phyloP scores from a whole-genome alignment of 1,139 yeast genomes.

The Yamadazyma trypodendri region DNA sequence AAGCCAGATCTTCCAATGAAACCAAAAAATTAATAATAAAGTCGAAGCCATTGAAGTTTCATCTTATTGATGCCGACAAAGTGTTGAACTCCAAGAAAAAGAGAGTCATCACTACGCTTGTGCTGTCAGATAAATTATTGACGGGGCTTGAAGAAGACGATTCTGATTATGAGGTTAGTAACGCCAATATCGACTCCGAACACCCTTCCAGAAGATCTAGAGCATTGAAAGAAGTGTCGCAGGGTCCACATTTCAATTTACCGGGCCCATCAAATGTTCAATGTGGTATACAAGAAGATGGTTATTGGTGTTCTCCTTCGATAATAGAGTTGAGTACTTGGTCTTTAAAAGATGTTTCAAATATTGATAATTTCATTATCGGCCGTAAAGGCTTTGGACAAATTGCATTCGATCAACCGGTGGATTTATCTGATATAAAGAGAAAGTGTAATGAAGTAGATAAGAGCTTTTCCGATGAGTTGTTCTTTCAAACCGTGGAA shows the following conservation, averaged over 20 bases:
- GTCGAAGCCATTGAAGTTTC: slow-evolving; percentile 43
- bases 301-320: slow-evolving; percentile 82
- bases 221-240: not conserved
- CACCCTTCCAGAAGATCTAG: not conserved
- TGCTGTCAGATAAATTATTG: slow-evolving; percentile 13
- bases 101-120: slow-evolving; percentile 24
- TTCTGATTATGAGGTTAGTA: slow-evolving; percentile 12
- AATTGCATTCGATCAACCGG: slow-evolving; percentile 68
- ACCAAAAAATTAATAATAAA: slow-evolving; percentile 40
- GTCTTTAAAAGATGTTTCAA: slow-evolving; percentile 50
- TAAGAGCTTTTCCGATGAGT: slow-evolving; percentile 22
- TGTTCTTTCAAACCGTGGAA: slow-evolving; percentile 60
- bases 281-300: slow-evolving; percentile 25
- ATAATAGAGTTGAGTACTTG: slow-evolving; percentile 50
- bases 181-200: not conserved
- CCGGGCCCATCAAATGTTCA: not conserved
- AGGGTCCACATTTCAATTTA: not conserved
- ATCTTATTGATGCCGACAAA: slow-evolving; percentile 44
- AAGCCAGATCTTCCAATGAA: slow-evolving; percentile 14
- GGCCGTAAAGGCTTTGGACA: slow-evolving; percentile 80
- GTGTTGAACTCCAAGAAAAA: slow-evolving; percentile 36
- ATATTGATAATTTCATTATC: slow-evolving; percentile 65
- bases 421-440: slow-evolving; percentile 56
- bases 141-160: slow-evolving; percentile 17
- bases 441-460: slow-evolving; percentile 31